phyloP scores from a whole-genome alignment of 2,329 filamentous ascomycete species.

The Clonostachys byssicola region DNA sequence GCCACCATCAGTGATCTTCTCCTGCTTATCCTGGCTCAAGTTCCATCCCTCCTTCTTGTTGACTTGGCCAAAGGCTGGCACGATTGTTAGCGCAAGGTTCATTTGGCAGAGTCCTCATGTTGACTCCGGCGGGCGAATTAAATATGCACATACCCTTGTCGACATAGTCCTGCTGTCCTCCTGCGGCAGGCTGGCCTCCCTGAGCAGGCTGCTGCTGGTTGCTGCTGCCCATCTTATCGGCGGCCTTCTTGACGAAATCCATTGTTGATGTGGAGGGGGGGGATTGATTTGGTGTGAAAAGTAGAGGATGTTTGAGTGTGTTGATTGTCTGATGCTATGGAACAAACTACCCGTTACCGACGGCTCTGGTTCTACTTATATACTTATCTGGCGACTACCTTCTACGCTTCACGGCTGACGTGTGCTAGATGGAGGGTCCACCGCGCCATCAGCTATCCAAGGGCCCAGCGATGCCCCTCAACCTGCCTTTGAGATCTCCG shows the following conservation, averaged over 20 bases:
- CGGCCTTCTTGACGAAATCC: background rate
- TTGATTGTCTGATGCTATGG: no score
- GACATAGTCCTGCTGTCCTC: conserved; percentile 18
- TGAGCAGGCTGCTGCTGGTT: background rate
- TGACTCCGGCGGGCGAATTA: no score
- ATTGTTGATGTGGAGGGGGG: background rate
- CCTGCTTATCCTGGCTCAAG: conserved; percentile 13
- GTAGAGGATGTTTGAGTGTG: no score
- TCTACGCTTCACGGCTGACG: no score
- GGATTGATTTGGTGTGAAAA: no score
- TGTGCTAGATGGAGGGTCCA: no score
- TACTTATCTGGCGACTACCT: no score
- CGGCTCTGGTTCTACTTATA: no score
- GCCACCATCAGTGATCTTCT: conserved; percentile 19
- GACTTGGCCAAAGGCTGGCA: conserved; percentile 10
- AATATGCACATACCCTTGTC: conserved; percentile 15
- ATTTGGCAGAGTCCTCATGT: background rate
- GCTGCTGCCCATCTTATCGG: background rate
- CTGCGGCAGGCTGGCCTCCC: background rate
- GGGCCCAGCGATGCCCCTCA: no score
- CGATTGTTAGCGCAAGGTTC: background rate
- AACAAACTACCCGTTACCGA: no score
- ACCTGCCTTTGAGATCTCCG: no score
- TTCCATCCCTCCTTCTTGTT: conserved; percentile 16
- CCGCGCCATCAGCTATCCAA: no score